phyloP scores from a whole-genome alignment of 2,329 filamentous ascomycete genomes.

The Dactylellina sp. region DNA sequence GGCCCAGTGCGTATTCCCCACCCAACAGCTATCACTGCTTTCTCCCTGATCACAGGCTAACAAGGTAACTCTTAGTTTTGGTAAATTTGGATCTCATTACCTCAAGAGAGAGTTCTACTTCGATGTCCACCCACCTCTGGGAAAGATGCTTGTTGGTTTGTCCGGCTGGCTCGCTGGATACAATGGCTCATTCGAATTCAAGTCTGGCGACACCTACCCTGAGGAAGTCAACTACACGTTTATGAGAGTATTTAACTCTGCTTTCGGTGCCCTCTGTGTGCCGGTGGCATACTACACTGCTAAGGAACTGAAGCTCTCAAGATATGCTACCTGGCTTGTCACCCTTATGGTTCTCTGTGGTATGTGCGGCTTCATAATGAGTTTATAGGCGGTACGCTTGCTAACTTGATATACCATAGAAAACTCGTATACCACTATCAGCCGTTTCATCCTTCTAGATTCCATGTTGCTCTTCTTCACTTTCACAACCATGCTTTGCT shows the following conservation, averaged over 20 bases:
- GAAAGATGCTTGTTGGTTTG: slow-evolving; percentile 97
- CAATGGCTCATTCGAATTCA: slow-evolving; percentile 99
- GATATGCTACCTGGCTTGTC: slow-evolving; percentile 91
- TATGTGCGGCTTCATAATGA: slow-evolving; percentile 41
- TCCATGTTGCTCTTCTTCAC: slow-evolving; percentile 99
- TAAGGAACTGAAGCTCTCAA: slow-evolving; percentile 85
- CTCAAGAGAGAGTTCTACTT: slow-evolving; percentile 99
- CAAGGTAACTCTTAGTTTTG: slow-evolving; percentile 71
- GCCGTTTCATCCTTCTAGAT: slow-evolving; percentile 95
- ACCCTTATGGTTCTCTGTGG: slow-evolving; percentile 93
- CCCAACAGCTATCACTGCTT: background rate
- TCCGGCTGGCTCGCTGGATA: slow-evolving; percentile 97
- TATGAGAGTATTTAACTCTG: slow-evolving; percentile 97
- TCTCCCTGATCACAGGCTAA: slow-evolving; percentile 13
- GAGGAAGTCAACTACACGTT: slow-evolving; percentile 95
- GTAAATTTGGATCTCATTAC: slow-evolving; percentile 99
- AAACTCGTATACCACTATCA: slow-evolving; percentile 99
- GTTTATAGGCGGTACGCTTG: background rate
- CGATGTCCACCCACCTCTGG: slow-evolving; percentile 92
- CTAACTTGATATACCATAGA: slow-evolving; percentile 66
- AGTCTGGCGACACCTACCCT: slow-evolving; percentile 95
- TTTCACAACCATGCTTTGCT: slow-evolving; percentile 96
- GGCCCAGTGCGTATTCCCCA: slow-evolving; percentile 69
- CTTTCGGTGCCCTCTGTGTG: slow-evolving; percentile 91
- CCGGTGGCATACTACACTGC: slow-evolving; percentile 96